Percentiles rank a stretch among this genome's conserved stretches.
Conservation (phyloP, 2,329 filamentous ascomycete species). For the Cadophora malorum region DNA sequence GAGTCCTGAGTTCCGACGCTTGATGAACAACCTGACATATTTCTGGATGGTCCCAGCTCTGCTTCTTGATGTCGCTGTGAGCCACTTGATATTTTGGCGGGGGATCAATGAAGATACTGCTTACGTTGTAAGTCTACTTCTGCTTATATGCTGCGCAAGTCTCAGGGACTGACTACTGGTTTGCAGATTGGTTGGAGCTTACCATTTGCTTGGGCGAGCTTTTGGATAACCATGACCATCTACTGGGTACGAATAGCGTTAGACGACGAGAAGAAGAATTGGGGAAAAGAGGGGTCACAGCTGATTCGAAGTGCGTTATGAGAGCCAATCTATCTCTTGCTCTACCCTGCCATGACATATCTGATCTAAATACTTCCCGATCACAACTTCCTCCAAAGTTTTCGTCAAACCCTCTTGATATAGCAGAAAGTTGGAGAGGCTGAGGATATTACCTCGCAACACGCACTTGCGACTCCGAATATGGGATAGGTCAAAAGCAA, state of each 20-base stretch:
- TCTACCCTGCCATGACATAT: background rate
- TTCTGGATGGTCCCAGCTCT: slow-evolving; percentile 53
- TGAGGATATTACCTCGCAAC: too few relatives aligned
- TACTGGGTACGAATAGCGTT: slow-evolving; percentile 18
- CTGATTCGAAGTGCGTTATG: background rate
- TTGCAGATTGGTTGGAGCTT: slow-evolving; percentile 18
- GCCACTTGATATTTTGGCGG: slow-evolving; percentile 18
- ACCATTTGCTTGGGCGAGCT: slow-evolving; percentile 17
- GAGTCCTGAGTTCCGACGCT: slow-evolving; percentile 58
- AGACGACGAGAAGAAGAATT: slow-evolving; percentile 17
- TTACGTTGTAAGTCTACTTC: slow-evolving; percentile 9
- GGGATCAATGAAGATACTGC: slow-evolving; percentile 20
- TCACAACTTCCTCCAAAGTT: too few relatives aligned
- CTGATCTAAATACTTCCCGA: background rate
- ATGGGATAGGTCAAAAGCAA: too few relatives aligned
- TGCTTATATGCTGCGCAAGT: background rate
- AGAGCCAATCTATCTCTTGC: background rate
- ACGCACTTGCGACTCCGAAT: too few relatives aligned
- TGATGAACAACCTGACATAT: slow-evolving; percentile 57
- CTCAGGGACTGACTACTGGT: background rate
- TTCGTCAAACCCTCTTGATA: too few relatives aligned
- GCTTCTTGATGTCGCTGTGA: slow-evolving; percentile 6
- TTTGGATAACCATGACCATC: slow-evolving; percentile 17
- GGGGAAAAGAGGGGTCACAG: slow-evolving; percentile 15
- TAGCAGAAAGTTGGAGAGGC: too few relatives aligned